phyloP scores from a whole-genome alignment of 495 filamentous ascomycete species.

The Clavariopsis aquatica region DNA sequence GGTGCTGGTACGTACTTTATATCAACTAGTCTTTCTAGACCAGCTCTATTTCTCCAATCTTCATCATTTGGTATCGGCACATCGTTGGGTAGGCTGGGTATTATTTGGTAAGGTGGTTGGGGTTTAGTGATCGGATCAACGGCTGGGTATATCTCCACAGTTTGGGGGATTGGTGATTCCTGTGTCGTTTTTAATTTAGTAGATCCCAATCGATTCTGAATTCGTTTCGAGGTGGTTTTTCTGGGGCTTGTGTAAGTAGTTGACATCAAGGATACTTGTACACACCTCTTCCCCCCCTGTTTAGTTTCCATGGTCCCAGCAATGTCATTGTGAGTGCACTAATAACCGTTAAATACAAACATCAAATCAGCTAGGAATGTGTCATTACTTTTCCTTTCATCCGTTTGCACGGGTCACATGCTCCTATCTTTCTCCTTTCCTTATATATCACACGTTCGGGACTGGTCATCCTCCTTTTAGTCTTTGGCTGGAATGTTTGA shows the following conservation, averaged over 20 bases:
- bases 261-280: neutral
- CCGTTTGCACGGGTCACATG: conserved; percentile 10
- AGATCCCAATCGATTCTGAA: neutral
- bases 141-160: neutral
- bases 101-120: neutral
- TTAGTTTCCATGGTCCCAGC: neutral
- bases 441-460: conserved; percentile 5
- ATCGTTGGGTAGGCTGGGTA: neutral
- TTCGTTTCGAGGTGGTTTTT: neutral
- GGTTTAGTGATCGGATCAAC: neutral
- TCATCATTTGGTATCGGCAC: neutral
- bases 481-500: conserved; percentile 6
- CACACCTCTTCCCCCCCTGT: neutral
- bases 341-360: neutral
- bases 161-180: neutral
- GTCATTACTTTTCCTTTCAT: conserved; percentile 11
- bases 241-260: neutral
- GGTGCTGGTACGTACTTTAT: neutral
- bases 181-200: neutral
- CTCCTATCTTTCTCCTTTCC: neutral
- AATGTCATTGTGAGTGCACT: neutral
- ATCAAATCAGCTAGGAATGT: neutral
- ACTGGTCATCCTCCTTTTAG: conserved; percentile 16
- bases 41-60: neutral
- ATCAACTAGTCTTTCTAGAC: neutral